Evolutionary conservation across 177 flowering plant genomes (phyloP), one percentile per base, ranked within the genome.

Genomic region (Vitis hybrid): DNA sequence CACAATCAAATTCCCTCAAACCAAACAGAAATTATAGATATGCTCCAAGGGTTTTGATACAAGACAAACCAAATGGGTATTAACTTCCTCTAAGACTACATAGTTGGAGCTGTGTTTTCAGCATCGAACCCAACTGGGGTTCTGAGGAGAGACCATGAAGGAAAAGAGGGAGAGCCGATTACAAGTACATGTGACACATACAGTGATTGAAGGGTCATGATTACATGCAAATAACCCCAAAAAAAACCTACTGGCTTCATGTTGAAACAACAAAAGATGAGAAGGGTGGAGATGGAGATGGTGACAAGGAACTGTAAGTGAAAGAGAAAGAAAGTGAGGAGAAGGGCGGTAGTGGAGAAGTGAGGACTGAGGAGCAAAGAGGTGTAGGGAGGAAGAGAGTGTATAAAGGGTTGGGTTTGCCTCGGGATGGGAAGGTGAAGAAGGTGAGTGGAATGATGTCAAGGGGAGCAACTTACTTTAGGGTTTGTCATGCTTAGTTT

Each of bases 401-500:
- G 82, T 75, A 72, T 76, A 75, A 50, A 49, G 74, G 76, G 66
- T 50, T 52, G 76, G 77, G 70, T 70, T 45, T 78, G 88, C 85
- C 86, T 86, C 82, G 92, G 92, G 90, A 85, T 85, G 88, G 64
- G 77, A 81, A 78, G 80, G 78, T 2, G 86, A 77, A 82, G 89
- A 76, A 80, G 87, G 90, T 85, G 94, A 86, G 89, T 59, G 86
- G 81, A 86, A 88, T 90, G 89, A 90, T 90, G 86, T 80, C 73
- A 80, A 77, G 70, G 68, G 85, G 80, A 71, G 73, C 82, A 78
- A 31, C 76, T 80, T 74, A 69, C 86, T 86, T 89, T 86, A 79
- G 81, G 87, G 82, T 79, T 82, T 82, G 74, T 79, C 91, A 87
- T 89, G 91, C 89, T 86, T 87, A 75, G 72, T 63, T 82, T 86